phyloP scores from a whole-genome alignment of 2,329 filamentous ascomycete genomes.

The Hypoxylon sp. region DNA sequence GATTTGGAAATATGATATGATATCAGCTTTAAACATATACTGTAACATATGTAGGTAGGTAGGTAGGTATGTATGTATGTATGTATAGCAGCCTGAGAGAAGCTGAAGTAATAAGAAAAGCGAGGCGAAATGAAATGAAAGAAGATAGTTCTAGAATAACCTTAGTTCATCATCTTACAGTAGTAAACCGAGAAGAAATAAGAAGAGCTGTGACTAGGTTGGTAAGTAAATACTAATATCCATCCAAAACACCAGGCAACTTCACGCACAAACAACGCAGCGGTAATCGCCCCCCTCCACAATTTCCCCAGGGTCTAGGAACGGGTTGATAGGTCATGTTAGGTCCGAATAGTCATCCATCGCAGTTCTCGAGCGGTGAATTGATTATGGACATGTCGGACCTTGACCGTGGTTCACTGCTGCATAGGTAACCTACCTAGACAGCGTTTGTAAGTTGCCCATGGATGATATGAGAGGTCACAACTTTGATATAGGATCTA shows the following conservation, averaged over 20 bases:
- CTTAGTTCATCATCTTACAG: conserved; percentile 10
- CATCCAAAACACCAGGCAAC: too few relatives aligned
- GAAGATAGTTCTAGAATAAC: conserved; percentile 24
- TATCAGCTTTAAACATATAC: conserved; percentile 18
- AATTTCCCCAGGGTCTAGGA: conserved; percentile 8
- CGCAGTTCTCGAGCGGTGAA: conserved; percentile 19
- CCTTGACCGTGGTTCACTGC: conserved; percentile 19
- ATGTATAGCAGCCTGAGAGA: too few relatives aligned
- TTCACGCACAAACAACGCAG: conserved; percentile 32
- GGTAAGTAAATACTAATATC: not conserved
- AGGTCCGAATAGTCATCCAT: conserved; percentile 10
- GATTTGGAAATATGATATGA: conserved; percentile 14
- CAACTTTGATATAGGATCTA: conserved; percentile 17
- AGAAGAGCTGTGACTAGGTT: too few relatives aligned
- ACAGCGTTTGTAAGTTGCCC: too few relatives aligned
- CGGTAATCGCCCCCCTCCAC: conserved; percentile 6
- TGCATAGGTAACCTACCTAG: too few relatives aligned
- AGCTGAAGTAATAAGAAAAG: too few relatives aligned
- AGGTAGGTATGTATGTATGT: too few relatives aligned
- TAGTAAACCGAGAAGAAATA: conserved; percentile 7
- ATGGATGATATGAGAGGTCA: conserved; percentile 20
- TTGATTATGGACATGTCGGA: conserved; percentile 9
- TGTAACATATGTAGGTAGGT: too few relatives aligned
- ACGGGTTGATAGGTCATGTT: conserved; percentile 28
- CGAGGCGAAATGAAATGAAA: conserved; percentile 1